Evolutionary conservation across 352 stramenopile genomes (phyloP), one percentile per base, ranked within the genome.

Genomic region (Aphanomyces stellatus): DNA sequence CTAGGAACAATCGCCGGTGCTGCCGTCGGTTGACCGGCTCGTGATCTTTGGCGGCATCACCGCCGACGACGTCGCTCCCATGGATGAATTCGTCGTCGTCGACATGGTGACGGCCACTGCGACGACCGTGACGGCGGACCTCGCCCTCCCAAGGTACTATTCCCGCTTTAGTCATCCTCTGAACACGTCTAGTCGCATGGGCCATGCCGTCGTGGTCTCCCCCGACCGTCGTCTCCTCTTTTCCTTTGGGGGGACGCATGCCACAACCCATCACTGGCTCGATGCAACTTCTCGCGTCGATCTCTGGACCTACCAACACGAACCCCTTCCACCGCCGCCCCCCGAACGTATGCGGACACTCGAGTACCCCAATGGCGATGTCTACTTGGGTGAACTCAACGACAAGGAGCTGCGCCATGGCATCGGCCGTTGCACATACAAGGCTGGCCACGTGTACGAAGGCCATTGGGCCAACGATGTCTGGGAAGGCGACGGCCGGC

Each of bases 251-350:
- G 82, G 82, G 1, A 66, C 75, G 15, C 55, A 76, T 8, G 56
- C 76, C 10, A 22, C 42, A 1, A 65, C 67, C 2, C 74, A 75
- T 15, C 35, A 69, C 24, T 75, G 74, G 48, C 48, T 86, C 33
- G 77, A 80, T 27, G 62, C 75, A 0, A 79, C 74, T 11, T 81
- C 59, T 34, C 74, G 72, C 1, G 57, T 91, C 15, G 75, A 88
- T 46, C 87, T 89, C 40, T 91, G 82, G 82, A 72, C 72, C 22
- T 78, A 74, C 13, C 80, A 85, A n/a, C 72, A 77, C 0, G 83
- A 80, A 33, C 68, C 62, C 0, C 78, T 78, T 57, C 71, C 72
- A 8, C 28, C 37, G 3, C 34, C 62, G 3, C 48, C 34, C 35
- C 33, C 53, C 4, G 62, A 63, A 33, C 46, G 34, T 22, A 69